A percentile compares a stretch with the other conserved stretches of the same genome.
These are phyloP conservation scores for Wickerhamiella occidentalis DNA, from an alignment of 805 yeast species.

Conservation along the genomic window DNA sequence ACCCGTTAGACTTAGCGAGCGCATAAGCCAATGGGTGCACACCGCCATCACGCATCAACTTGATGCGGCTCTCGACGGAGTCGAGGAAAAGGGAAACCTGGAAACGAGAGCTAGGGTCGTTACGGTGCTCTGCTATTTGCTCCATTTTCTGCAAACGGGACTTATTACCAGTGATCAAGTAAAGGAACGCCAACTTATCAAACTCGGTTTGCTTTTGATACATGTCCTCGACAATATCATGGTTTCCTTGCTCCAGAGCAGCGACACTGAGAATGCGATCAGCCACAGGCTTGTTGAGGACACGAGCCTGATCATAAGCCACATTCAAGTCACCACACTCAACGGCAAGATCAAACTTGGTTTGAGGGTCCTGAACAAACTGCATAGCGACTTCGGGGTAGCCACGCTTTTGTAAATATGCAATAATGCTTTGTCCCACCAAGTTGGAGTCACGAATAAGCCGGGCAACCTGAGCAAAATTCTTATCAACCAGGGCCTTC, in stretches of 20 bases:
- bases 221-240: constrained; percentile 70
- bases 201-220: constrained; percentile 78
- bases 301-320: constrained; percentile 81
- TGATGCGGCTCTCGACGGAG: constrained; percentile 62
- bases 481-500: constrained; percentile 77
- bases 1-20: constrained; percentile 76
- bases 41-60: constrained; percentile 64
- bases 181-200: constrained; percentile 82
- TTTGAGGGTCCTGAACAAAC: constrained; percentile 92
- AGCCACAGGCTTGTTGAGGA: constrained; percentile 49
- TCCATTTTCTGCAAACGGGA: constrained; percentile 74
- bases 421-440: constrained; percentile 95
- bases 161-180: constrained; percentile 69
- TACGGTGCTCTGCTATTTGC: constrained; percentile 76
- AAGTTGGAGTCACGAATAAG: constrained; percentile 78
- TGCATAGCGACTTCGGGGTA: constrained; percentile 96
- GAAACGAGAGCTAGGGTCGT: constrained; percentile 64
- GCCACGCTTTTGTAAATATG: constrained; percentile 87
- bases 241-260: constrained; percentile 83
- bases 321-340: constrained; percentile 82
- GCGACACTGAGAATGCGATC: constrained; percentile 81
- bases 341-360: constrained; percentile 87
- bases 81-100: constrained; percentile 72
- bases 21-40: constrained; percentile 84
- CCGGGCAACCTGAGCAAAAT: constrained; percentile 83